Conservation (phyloP, 805 yeast species). For the Metschnikowia henanensis region DNA sequence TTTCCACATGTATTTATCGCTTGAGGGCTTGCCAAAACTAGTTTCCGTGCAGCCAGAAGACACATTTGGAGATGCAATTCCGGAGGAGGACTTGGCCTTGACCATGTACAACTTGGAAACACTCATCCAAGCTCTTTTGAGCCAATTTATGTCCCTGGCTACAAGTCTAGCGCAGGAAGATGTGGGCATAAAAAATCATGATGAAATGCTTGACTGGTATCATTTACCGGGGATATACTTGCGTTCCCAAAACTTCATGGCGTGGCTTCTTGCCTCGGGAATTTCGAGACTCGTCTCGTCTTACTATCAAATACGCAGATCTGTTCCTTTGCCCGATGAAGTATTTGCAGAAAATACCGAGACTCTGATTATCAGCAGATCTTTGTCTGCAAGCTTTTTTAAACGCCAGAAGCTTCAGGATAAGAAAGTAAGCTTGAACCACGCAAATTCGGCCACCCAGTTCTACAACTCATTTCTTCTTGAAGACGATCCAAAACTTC, state of each 20-base stretch:
- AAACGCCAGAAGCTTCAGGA: slow-evolving; percentile 28
- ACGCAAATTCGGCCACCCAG: slow-evolving; percentile 17
- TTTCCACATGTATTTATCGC: slow-evolving; percentile 36
- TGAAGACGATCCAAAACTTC: slow-evolving; percentile 15
- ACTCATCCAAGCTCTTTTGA: slow-evolving; percentile 25
- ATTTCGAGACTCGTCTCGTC: slow-evolving; percentile 28
- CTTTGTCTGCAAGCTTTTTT: slow-evolving; percentile 4
- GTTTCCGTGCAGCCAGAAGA: slow-evolving; percentile 20
- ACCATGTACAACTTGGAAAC: slow-evolving; percentile 22
- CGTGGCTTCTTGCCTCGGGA: slow-evolving; percentile 46
- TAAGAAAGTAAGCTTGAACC: not conserved
- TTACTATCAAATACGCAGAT: slow-evolving; percentile 29
- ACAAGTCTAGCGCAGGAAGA: slow-evolving; percentile 17
- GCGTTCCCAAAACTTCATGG: slow-evolving; percentile 17
- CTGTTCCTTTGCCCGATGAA: not conserved
- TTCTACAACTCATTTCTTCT: slow-evolving; percentile 28
- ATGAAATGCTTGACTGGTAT: slow-evolving; percentile 23
- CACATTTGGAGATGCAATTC: slow-evolving; percentile 4
- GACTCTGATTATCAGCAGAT: not conserved
- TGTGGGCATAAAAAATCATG: slow-evolving; percentile 10
- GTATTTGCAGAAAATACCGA: not conserved
- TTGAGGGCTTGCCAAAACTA: slow-evolving; percentile 25
- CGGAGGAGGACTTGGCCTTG: slow-evolving; percentile 3
- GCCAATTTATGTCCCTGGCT: slow-evolving; percentile 14
- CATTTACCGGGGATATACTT: slow-evolving; percentile 24